Base-by-base conservation (phyloP, 441 rosid genomes). In the Pelargonium cotyledonis region DNA sequence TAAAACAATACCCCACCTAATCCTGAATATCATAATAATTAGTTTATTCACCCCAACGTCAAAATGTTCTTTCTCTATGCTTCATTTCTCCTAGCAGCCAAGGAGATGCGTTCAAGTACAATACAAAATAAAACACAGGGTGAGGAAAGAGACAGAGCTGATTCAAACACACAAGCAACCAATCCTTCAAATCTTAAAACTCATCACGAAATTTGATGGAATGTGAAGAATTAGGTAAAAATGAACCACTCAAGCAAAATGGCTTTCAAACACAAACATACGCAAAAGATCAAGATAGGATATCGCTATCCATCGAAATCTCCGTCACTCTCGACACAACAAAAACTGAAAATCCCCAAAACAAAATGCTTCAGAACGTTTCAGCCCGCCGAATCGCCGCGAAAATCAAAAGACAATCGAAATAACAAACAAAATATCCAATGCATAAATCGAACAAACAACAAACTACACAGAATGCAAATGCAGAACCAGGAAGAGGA, bases 371-470 rank as follows among this genome's bases (percentile, higher is more conserved):
- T 47, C 15, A 47, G 31, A 26, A 26, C 31, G 31, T 26, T 47
- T 4, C 14, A 47, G 2, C 1, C 14, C 55, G 4, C 55, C 55
- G 14, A 47, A 47, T 47, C n/a, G 55, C 12, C 11, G 55, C 14
- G 55, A 47, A 47, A 47, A 47, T n/a, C 55, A 12, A 12, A 14
- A 11, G 55, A 47, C 49, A 47, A 10, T 10, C 3, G n/a, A 47
- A n/a, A 44, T 44, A 29, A 2, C 8, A 8, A 69, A 29, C 46
- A 67, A 51, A 65, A 49, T 58, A 66, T 73, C 5, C n/a, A 10
- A 31, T 46, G 53, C 68, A 43, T 43, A n/a, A n/a, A 68, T 38
- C 21, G 8, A 57, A 12, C 53, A 67, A 66, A 69, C 43, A 63
- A 8, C 57, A 12, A 12, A 68, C 26, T 35, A 41, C 4, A 47